Evolutionary conservation across 805 yeast species (phyloP).

Genomic region (Saccharomycopsis javanensis): DNA sequence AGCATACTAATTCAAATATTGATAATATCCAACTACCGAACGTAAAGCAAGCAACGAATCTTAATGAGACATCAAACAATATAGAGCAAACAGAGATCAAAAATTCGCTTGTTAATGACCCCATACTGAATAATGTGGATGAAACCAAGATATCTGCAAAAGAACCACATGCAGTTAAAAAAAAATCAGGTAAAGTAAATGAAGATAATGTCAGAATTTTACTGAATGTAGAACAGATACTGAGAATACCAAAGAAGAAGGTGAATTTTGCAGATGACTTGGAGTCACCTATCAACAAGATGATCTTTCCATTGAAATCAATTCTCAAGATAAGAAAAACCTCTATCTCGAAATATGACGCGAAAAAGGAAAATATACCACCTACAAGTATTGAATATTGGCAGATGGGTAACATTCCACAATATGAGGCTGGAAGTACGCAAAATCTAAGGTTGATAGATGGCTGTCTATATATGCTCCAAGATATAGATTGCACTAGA

Average conservation of each 20-base stretch:
- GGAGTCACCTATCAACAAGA: background rate
- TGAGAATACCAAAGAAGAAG: background rate
- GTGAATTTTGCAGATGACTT: slow-evolving; percentile 5
- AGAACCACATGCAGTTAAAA: background rate
- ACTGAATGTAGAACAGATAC: background rate
- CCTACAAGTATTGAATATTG: slow-evolving; percentile 4
- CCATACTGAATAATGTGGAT: no score
- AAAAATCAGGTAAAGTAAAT: background rate
- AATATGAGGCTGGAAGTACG: background rate
- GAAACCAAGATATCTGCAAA: no score
- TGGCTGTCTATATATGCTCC: slow-evolving; percentile 3
- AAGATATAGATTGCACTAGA: slow-evolving; percentile 4
- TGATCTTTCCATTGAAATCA: slow-evolving; percentile 8
- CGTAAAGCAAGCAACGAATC: no score
- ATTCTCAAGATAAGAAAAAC: slow-evolving; percentile 6
- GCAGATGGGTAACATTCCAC: slow-evolving; percentile 15
- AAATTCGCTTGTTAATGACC: no score
- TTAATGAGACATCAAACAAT: no score
- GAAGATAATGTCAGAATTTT: background rate
- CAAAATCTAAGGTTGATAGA: slow-evolving; percentile 4
- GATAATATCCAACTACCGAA: no score
- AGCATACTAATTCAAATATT: no score
- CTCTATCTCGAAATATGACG: background rate
- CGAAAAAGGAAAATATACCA: background rate
- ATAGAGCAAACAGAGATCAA: no score